Base-by-base conservation (phyloP, 2,329 filamentous ascomycete species). In the Pleochaeta shiraiana region DNA sequence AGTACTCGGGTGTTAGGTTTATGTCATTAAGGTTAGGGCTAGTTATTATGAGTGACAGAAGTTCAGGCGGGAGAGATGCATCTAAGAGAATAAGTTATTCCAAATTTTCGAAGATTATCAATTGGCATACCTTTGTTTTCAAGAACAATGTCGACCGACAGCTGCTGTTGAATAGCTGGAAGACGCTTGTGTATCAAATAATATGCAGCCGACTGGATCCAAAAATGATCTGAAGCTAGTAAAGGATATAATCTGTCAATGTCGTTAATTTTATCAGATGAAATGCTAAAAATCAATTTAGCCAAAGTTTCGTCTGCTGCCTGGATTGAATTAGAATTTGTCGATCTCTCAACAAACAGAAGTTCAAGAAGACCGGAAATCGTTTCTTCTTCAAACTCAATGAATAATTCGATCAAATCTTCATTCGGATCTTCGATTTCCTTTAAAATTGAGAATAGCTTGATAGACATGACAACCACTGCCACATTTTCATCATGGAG, bases 11-110 rank as follows among this genome's bases (percentile, higher is more conserved):
- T 57, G 30, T 19, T 12, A 61, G 24, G 24, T 39, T 61, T 3
- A 90, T 81, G 14, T 79, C 78, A n/a, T 86, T 81, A 2, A 88
- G 77, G 0, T 84, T 84, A 0, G 92, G 88, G 0, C 87, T 80
- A 67, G 95, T 87, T 0, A 95, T 79, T 16, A 97, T 79, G 0
- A 97, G 78, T 0, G 90, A 95, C 0, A 96, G 74, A 0, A 97
- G 78, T 73, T 96, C 90, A 66, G 91, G 86, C 0, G 93, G 90
- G 0, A 98, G 78, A 63, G 81, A 82, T 6, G 86, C 88, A 57
- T 81, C 82, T 71, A 21, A 39, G 24, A 9, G 33, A n/a, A n/a
- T n/a, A n/a, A 70, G 67, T 28, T 7, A 24, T 21, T 39, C 12
- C 14, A 24, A 4, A 37, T n/a, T 61, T 16, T 11, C 9, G 9